Percentiles rank a stretch among this genome's conserved stretches.
Conservation (phyloP, 371 early-diverging fungal genomes). For the Neoconidiobolus thromboides region DNA sequence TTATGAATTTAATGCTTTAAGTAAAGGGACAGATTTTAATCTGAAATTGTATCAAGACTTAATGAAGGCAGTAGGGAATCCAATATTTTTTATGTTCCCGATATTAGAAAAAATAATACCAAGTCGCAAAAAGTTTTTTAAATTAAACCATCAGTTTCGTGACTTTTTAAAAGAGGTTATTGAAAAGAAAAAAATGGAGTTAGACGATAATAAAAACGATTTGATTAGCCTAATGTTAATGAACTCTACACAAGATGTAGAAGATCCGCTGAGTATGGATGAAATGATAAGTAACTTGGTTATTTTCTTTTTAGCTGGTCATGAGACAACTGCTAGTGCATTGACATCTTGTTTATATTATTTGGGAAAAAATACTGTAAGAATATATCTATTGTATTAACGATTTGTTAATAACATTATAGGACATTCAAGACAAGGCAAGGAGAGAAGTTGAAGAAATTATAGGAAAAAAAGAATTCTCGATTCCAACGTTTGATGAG, state of each 20-base stretch:
- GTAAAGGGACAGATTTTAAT: neutral
- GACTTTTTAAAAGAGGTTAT: constrained; percentile 1
- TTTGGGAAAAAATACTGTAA: constrained; percentile 20
- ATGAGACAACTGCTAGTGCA: constrained; percentile 28
- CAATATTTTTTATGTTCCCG: neutral
- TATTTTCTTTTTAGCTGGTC: constrained; percentile 26
- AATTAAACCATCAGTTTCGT: neutral
- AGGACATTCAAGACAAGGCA: constrained; percentile 15
- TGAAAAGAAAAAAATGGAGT: neutral
- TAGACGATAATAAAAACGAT: too few relatives aligned
- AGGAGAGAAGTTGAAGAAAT: constrained; percentile 17
- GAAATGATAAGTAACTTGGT: constrained; percentile 16
- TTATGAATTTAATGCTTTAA: constrained; percentile 3
- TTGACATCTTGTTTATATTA: constrained; percentile 18
- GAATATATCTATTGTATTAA: too few relatives aligned
- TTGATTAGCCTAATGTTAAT: too few relatives aligned
- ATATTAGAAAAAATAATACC: neutral
- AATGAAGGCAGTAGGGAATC: neutral
- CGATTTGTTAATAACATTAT: too few relatives aligned
- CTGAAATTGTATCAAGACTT: neutral
- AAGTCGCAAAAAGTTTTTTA: neutral
- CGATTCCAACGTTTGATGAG: neutral
- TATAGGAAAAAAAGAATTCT: neutral
- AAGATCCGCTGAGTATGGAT: neutral
- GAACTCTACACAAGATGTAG: too few relatives aligned